Conservation (phyloP, 306 rosid species). For the Pterocarpus macrocarpus region DNA sequence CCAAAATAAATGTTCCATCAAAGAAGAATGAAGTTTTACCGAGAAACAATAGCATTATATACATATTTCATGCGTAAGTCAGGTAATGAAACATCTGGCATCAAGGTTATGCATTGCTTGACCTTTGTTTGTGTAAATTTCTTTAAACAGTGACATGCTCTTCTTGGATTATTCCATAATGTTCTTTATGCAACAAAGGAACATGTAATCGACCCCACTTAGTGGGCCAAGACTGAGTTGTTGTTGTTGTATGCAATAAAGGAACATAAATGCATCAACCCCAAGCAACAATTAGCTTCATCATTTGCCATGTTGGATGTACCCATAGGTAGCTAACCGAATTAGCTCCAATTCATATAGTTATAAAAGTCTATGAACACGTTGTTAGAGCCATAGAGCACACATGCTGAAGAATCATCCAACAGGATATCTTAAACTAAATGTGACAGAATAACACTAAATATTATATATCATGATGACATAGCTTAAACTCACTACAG, state of each 20-base stretch:
- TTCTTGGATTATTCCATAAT: conserved; percentile 21
- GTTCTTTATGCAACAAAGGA: conserved; percentile 7
- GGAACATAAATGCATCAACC: background rate
- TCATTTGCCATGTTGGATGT: background rate
- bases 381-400: conserved; percentile 17
- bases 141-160: conserved; percentile 24
- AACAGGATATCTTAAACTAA: background rate
- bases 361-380: conserved; percentile 25
- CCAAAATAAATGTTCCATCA: conserved; percentile 1
- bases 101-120: background rate
- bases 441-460: conserved; percentile 7
- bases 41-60: conserved; percentile 19
- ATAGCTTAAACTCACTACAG: conserved; percentile 44
- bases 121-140: background rate
- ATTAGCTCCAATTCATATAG: conserved; percentile 14
- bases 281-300: conserved; percentile 7
- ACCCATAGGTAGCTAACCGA: background rate
- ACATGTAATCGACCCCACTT: background rate
- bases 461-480: conserved; percentile 35
- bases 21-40: conserved; percentile 20
- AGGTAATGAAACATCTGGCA: conserved; percentile 28
- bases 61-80: conserved; percentile 9
- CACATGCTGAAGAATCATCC: background rate
- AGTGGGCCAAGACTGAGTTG: too few species aligned
- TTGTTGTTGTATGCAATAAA: too few species aligned